Evolutionary conservation across 2,329 filamentous ascomycete species (phyloP).

Genomic region (Aspergillus pseudoterreus): DNA sequence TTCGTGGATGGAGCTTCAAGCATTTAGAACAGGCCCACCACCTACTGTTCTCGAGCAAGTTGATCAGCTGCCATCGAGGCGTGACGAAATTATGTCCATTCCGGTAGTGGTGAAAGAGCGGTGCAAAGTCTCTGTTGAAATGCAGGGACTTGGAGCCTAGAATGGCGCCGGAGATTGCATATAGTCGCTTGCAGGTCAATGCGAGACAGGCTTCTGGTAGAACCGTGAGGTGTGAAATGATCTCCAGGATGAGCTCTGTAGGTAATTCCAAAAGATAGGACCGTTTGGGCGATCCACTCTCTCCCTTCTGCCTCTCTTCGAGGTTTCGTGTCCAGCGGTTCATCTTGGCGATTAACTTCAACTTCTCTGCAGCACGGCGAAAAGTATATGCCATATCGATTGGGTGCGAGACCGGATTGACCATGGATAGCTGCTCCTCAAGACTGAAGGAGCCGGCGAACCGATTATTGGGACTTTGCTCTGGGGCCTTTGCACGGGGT

Average conservation of each 20-base stretch:
- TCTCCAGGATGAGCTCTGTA: constrained; percentile 36
- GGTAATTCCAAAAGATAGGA: constrained; percentile 36
- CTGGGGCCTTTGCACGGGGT: background rate
- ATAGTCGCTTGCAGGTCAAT: constrained; percentile 37
- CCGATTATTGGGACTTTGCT: background rate
- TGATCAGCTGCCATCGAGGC: constrained; percentile 35
- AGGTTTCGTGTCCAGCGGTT: constrained; percentile 22
- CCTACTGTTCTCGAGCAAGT: constrained; percentile 30
- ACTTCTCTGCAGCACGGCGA: constrained; percentile 25
- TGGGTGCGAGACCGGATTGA: constrained; percentile 10
- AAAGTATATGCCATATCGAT: constrained; percentile 27
- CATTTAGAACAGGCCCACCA: constrained; percentile 37
- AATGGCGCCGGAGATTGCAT: constrained; percentile 29
- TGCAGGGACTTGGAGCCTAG: constrained; percentile 30
- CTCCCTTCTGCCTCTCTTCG: constrained; percentile 9
- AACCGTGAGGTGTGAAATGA: constrained; percentile 32
- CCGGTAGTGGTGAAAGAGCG: constrained; percentile 38
- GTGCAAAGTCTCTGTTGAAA: constrained; percentile 38
- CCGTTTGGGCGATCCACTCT: constrained; percentile 15
- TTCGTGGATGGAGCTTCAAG: constrained; percentile 36
- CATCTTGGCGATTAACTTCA: constrained; percentile 28
- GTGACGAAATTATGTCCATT: constrained; percentile 35
- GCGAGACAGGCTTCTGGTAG: constrained; percentile 35
- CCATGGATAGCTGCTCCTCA: constrained; percentile 11
- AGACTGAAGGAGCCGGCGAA: background rate